phyloP scores from a whole-genome alignment of 129 eudicot species.

The Silybum marianum region DNA sequence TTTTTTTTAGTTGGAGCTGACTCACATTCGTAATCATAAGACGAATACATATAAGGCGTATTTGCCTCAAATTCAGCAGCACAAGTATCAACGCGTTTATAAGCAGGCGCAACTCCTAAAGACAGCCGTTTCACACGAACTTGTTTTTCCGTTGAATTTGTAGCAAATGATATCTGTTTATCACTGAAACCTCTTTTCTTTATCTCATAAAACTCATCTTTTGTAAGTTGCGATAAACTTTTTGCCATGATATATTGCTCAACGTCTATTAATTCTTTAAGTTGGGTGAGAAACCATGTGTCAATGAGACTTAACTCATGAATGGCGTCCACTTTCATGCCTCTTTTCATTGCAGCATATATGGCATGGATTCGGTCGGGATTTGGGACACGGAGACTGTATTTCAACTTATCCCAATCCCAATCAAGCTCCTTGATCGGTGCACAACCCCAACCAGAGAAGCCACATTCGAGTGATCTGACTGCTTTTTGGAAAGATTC shows the following conservation, averaged over 20 bases:
- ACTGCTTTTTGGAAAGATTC: conserved; percentile 96
- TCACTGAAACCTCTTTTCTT: conserved; percentile 96
- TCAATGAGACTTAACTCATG: conserved; percentile 74
- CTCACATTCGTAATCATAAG: conserved; percentile 72
- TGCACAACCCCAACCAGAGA: conserved; percentile 97
- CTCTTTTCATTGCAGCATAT: conserved; percentile 90
- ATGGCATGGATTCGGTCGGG: conserved; percentile 93
- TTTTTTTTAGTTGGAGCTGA: conserved; percentile 90
- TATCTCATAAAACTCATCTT: conserved; percentile 79
- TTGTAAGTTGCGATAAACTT: conserved; percentile 51
- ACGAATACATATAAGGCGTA: conserved; percentile 96
- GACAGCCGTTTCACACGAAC: conserved; percentile 71
- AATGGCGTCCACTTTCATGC: conserved; percentile 84
- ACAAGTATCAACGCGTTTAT: conserved; percentile 94
- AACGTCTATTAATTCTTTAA: conserved; percentile 81
- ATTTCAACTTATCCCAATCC: conserved; percentile 90
- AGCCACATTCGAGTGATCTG: conserved; percentile 84
- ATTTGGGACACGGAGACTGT: conserved; percentile 80
- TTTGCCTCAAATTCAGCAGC: conserved; percentile 98
- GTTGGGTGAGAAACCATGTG: conserved; percentile 93
- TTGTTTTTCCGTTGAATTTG: conserved; percentile 65
- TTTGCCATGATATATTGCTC: conserved; percentile 70
- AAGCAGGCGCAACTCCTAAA: conserved; percentile 79
- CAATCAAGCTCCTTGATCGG: conserved; percentile 77
- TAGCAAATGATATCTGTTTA: conserved; percentile 84